These are phyloP conservation scores for Chenopodium quinoa DNA, from an alignment of 148 eudicot genomes.

Conservation along the genomic window DNA sequence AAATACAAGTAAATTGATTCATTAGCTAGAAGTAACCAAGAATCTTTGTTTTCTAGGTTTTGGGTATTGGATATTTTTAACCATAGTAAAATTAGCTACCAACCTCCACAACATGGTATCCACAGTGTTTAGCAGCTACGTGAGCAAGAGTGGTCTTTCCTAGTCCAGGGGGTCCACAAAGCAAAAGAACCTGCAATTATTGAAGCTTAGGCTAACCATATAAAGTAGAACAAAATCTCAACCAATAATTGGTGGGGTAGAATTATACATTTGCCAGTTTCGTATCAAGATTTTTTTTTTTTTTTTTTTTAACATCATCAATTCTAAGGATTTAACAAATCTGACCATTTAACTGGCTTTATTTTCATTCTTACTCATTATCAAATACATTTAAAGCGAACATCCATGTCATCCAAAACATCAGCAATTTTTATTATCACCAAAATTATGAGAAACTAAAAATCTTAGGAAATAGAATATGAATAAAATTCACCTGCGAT, in stretches of 20 bases:
- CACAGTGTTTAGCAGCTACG: constrained; percentile 95
- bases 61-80: not conserved
- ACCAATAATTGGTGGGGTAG: not conserved
- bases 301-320: no score
- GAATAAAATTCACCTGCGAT: no score
- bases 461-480: no score
- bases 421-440: no score
- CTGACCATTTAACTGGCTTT: not conserved
- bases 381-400: not conserved
- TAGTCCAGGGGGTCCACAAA: constrained; percentile 96
- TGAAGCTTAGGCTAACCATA: not conserved
- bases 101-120: constrained; percentile 96
- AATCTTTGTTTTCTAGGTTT: not conserved
- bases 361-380: not conserved
- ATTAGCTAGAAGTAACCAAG: not conserved
- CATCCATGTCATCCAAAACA: no score
- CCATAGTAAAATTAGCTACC: not conserved
- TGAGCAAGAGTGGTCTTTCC: constrained; percentile 99
- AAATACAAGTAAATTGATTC: not conserved
- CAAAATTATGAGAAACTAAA: no score
- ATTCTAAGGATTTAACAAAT: not conserved
- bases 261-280: not conserved
- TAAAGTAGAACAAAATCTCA: not conserved
- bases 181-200: constrained; percentile 76
- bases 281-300: not conserved